Conservation (phyloP, 2,329 filamentous ascomycete species). For the Beauveria bassiana region DNA sequence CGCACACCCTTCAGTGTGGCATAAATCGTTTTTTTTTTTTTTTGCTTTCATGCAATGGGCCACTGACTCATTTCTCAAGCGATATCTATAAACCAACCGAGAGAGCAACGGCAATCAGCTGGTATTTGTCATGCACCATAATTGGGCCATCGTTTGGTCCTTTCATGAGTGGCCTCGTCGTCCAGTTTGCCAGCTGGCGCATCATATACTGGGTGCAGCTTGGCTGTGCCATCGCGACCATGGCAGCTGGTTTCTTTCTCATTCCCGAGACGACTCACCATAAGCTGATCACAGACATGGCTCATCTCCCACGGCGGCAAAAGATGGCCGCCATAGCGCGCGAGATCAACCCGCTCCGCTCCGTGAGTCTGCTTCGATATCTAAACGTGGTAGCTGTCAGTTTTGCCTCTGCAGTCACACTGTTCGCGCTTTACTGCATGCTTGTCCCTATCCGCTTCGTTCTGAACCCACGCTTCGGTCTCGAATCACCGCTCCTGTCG, state of each 20-base stretch:
- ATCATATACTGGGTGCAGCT: slow-evolving; percentile 73
- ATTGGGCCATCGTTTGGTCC: slow-evolving; percentile 64
- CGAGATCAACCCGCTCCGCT: slow-evolving; percentile 60
- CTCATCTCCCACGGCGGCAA: slow-evolving; percentile 39
- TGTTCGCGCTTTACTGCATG: slow-evolving; percentile 65
- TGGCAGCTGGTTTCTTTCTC: slow-evolving; percentile 54
- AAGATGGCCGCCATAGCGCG: slow-evolving; percentile 48
- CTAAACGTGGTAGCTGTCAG: slow-evolving; percentile 57
- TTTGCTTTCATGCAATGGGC: neutral
- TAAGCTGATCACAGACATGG: slow-evolving; percentile 53
- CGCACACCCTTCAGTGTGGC: neutral
- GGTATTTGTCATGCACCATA: slow-evolving; percentile 64
- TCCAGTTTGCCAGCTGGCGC: slow-evolving; percentile 66
- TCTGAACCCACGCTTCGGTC: slow-evolving; percentile 64
- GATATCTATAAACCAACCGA: slow-evolving; percentile 60
- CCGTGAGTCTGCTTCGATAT: slow-evolving; percentile 57
- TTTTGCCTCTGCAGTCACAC: slow-evolving; percentile 52
- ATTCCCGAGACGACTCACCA: slow-evolving; percentile 67
- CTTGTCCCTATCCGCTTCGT: slow-evolving; percentile 63
- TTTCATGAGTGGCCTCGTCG: slow-evolving; percentile 68
- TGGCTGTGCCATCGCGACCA: slow-evolving; percentile 53
- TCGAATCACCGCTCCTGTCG: slow-evolving; percentile 57
- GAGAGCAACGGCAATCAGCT: slow-evolving; percentile 64
- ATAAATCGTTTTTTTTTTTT: neutral
- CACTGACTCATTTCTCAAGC: slow-evolving; percentile 19